Evolutionary conservation across 495 filamentous ascomycete genomes (phyloP).

Genomic region (Chaetomidium leptoderma): DNA sequence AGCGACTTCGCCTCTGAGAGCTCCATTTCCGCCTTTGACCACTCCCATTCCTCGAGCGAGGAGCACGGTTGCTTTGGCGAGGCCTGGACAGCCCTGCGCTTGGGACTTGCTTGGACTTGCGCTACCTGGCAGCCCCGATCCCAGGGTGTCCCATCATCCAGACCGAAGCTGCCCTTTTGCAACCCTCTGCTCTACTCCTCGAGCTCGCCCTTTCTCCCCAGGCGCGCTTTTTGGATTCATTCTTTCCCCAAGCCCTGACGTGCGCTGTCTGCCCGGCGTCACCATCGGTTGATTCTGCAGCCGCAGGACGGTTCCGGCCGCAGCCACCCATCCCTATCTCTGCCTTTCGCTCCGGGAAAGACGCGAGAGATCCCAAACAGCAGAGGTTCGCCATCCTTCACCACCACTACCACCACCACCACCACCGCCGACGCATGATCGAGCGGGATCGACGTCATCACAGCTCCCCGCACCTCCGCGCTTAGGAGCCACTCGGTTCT

Average conservation of each 20-base stretch:
- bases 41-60: conserved; percentile 5
- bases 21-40: conserved; percentile 9
- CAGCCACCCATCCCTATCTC: conserved; percentile 1
- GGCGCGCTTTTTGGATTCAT: not conserved
- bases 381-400: conserved; percentile 9
- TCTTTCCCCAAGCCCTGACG: not conserved
- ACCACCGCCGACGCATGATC: conserved; percentile 31
- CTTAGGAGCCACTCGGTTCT: conserved; percentile 17
- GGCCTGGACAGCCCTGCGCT: conserved; percentile 18
- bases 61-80: conserved; percentile 12
- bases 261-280: not conserved
- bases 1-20: conserved; percentile 24
- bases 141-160: conserved; percentile 4
- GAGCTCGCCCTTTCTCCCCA: not conserved
- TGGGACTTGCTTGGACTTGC: conserved; percentile 6
- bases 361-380: not conserved
- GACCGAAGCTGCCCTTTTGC: conserved; percentile 10
- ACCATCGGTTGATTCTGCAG: conserved; percentile 18
- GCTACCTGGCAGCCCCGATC: not conserved
- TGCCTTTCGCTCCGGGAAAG: conserved; percentile 4
- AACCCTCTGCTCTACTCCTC: not conserved
- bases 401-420: no score
- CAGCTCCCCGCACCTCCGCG: conserved; percentile 26
- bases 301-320: conserved; percentile 32
- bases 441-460: conserved; percentile 21